phyloP scores from a whole-genome alignment of 2,329 filamentous ascomycete genomes.

The Penicillium vulpinum region DNA sequence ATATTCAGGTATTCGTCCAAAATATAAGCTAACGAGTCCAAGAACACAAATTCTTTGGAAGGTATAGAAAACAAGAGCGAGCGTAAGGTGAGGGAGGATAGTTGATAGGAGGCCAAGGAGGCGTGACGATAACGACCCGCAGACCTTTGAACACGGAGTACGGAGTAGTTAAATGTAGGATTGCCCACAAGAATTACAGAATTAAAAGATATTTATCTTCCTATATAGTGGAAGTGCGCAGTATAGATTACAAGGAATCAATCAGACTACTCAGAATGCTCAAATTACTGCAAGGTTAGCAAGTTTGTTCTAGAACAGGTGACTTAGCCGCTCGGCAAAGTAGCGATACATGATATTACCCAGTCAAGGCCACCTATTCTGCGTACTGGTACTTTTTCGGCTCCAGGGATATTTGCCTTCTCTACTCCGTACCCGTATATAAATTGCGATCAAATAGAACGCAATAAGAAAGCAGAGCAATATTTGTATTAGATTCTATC shows the following conservation, averaged over 20 bases:
- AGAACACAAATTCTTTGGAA: neutral
- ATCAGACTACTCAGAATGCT: no score
- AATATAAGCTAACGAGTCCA: neutral
- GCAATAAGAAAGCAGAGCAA: neutral
- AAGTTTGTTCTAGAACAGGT: slow-evolving; percentile 20
- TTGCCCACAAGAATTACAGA: neutral
- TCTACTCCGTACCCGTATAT: neutral
- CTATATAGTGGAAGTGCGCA: neutral
- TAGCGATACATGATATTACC: slow-evolving; percentile 23
- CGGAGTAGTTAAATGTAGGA: neutral
- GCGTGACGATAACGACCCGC: slow-evolving; percentile 26
- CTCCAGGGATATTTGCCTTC: neutral
- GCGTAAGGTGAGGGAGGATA: neutral
- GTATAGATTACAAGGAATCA: slow-evolving; percentile 6
- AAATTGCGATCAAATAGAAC: neutral
- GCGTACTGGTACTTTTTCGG: slow-evolving; percentile 12
- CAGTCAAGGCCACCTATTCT: neutral
- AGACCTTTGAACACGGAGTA: slow-evolving; percentile 7
- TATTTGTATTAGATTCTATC: neutral
- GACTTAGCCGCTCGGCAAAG: slow-evolving; percentile 25
- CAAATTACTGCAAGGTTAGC: slow-evolving; percentile 1
- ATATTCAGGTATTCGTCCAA: slow-evolving; percentile 8
- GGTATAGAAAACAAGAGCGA: neutral
- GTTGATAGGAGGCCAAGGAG: slow-evolving; percentile 22
- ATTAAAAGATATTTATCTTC: neutral